Evolutionary conservation across 1,139 yeast genomes (phyloP).

Genomic region (Hyphopichia khmerensis): DNA sequence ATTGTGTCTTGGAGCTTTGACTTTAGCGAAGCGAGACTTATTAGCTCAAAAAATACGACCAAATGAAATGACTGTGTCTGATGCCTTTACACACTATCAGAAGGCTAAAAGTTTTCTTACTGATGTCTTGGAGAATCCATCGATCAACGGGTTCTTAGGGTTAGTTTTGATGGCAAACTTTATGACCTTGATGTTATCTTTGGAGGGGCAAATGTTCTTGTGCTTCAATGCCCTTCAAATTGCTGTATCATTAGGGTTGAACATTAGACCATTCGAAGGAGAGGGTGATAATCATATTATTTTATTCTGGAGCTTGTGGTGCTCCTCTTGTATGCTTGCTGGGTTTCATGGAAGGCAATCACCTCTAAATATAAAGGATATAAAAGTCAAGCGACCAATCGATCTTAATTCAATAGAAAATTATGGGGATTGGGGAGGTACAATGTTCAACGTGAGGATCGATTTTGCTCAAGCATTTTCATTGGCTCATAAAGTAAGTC

Average conservation of each 20-base stretch:
- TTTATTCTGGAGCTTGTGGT: background rate
- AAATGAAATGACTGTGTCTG: background rate
- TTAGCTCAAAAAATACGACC: background rate
- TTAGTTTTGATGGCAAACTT: background rate
- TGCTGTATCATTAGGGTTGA: background rate
- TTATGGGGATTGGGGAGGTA: background rate
- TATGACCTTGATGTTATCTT: background rate
- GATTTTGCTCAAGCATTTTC: background rate
- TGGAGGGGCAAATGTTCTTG: background rate
- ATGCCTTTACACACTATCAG: background rate
- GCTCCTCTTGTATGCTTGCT: conserved; percentile 1
- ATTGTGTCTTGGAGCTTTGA: background rate
- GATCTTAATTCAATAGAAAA: background rate
- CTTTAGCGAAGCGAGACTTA: background rate
- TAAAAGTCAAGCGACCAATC: background rate
- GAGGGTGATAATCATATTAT: background rate
- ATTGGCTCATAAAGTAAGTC: too few relatives aligned
- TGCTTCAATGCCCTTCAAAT: background rate
- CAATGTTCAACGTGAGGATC: background rate
- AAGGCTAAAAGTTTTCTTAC: background rate
- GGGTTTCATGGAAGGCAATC: background rate
- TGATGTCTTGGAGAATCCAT: background rate
- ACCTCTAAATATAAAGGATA: background rate
- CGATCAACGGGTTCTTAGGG: background rate
- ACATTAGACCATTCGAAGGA: background rate